Conservation (phyloP, 768 basidiomycete genomes). For the Amanita brunnescens region DNA sequence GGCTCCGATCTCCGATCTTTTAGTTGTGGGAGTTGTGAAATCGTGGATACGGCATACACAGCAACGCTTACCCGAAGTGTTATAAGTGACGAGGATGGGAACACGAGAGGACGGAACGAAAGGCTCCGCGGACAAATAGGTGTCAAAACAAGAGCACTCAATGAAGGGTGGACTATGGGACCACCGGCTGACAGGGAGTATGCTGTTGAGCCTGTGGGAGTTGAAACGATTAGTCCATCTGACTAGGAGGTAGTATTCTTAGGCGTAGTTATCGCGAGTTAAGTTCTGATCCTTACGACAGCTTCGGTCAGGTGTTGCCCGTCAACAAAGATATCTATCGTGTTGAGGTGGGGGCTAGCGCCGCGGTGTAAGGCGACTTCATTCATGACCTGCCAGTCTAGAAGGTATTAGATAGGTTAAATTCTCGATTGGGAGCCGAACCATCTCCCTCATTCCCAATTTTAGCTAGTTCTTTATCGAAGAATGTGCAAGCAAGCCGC, state of each 20-base stretch:
- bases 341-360: constrained; percentile 83
- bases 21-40: neutral
- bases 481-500: constrained; percentile 79
- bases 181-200: constrained; percentile 95
- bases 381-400: constrained; percentile 97
- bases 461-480: constrained; percentile 47
- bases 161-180: constrained; percentile 89
- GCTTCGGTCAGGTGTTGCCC: constrained; percentile 94
- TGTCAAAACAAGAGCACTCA: constrained; percentile 84
- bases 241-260: constrained; percentile 41
- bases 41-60: neutral
- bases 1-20: constrained; percentile 78
- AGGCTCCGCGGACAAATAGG: constrained; percentile 94
- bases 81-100: constrained; percentile 73
- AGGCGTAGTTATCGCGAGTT: constrained; percentile 4
- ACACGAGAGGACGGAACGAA: constrained; percentile 85
- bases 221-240: constrained; percentile 89
- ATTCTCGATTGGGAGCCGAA: constrained; percentile 19
- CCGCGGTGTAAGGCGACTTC: constrained; percentile 91
- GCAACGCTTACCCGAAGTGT: constrained; percentile 53
- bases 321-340: constrained; percentile 90
- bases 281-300: constrained; percentile 50
- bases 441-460: constrained; percentile 54
- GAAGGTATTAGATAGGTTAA: constrained; percentile 7
- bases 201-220: constrained; percentile 93